Evolutionary conservation across 2,329 filamentous ascomycete genomes (phyloP), one percentile per base, ranked within the genome.

Genomic region (Tricladium varicosporioides): DNA sequence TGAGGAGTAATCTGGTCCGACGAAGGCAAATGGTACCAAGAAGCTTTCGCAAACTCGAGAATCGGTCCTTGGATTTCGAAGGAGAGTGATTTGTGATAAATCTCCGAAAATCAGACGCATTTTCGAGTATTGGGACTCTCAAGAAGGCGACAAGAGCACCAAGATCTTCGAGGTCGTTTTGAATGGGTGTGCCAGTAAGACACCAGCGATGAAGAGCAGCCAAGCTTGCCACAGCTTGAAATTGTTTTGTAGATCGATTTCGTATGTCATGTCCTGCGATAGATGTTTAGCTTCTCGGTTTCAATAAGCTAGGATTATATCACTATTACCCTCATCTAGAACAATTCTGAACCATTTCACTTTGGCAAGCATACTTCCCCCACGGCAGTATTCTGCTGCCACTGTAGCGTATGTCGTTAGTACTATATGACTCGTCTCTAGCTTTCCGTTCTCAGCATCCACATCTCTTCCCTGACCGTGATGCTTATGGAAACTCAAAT

Each of bases 121-220:
- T 40, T 40, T 40, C 36, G 9, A 40, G 36, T 40, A 40, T 40
- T 40, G 36, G 36, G 4, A 40, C 36, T 40, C 36, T 40, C 31
- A 97, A 79, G 72, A 97, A 97, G 60, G 86, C 88, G 70, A 97
- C 89, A 55, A 97, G 76, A 60, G 90, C 95, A 70, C 97, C 92
- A 53, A 97, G 76, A 72, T 97, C 93, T 63, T 97, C 93, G 4
- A 97, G 82, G 66, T 95, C 97, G 75, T 97, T 97, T 71, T 97
- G 93, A 86, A 97, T 91, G 0, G 93, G 93, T 1, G 93, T 97
- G 50, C 93, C 93, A 0, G 91, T 95, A 57, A 97, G 75, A 69
- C 92, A 97, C 93, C 93, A 97, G 56, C 93, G 82, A 68, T 95
- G 96, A 70, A 92, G 88, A 13, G 89, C 85, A 22, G 86, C 79